Conservation (phyloP, 148 eudicot genomes). For the Diospyros lotus region DNA sequence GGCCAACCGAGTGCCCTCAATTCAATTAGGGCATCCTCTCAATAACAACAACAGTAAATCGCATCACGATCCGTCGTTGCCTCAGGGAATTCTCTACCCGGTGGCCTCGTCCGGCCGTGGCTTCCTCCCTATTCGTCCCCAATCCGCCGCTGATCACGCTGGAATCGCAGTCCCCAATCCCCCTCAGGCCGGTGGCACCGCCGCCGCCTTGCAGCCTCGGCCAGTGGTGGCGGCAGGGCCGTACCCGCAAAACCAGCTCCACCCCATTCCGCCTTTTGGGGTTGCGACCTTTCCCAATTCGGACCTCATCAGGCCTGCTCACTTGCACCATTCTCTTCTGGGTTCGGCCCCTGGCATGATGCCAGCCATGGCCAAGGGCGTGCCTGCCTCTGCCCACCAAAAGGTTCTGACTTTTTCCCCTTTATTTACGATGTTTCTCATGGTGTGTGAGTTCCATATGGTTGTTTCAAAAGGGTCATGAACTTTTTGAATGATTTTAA, state of each 20-base stretch:
- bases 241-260: background rate
- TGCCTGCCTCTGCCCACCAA: slow-evolving; percentile 13
- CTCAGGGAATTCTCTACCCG: slow-evolving; percentile 24
- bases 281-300: slow-evolving; percentile 9
- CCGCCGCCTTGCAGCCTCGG: slow-evolving; percentile 13
- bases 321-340: slow-evolving; percentile 16
- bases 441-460: no score
- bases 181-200: no score
- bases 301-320: slow-evolving; percentile 22
- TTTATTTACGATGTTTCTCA: no score
- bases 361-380: slow-evolving; percentile 24
- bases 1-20: slow-evolving; percentile 4
- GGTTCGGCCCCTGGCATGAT: slow-evolving; percentile 12
- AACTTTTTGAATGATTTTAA: no score
- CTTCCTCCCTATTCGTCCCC: slow-evolving; percentile 20
- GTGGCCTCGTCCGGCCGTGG: slow-evolving; percentile 36
- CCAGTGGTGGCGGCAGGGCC: background rate
- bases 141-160: slow-evolving; percentile 7
- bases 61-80: slow-evolving; percentile 2
- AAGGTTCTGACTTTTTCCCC: slow-evolving; percentile 14
- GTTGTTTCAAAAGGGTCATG: no score
- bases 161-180: slow-evolving; percentile 3
- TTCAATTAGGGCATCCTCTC: background rate
- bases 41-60: background rate
- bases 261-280: slow-evolving; percentile 14